Percentiles rank a stretch among this genome's conserved stretches.
These are phyloP conservation scores for Acer negundo DNA, from an alignment of 345 rosid species.

Conservation along the genomic window DNA sequence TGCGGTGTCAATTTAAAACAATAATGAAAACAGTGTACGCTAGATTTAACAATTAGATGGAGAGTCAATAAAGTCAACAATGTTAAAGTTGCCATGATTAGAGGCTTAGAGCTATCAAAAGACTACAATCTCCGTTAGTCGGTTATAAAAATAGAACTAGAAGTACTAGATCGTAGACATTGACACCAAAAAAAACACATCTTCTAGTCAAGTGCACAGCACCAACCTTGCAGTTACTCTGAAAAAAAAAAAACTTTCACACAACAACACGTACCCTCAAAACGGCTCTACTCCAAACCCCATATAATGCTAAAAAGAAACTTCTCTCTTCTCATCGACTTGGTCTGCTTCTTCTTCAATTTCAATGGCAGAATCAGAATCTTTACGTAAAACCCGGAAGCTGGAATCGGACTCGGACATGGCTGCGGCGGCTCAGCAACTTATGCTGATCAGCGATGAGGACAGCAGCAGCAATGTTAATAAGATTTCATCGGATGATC, in stretches of 20 bases:
- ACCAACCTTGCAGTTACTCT: constrained; percentile 30
- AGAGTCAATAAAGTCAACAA: not conserved
- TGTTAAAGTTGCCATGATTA: not conserved
- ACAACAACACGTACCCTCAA: constrained; percentile 10
- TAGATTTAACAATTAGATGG: not conserved
- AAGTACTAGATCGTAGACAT: not conserved
- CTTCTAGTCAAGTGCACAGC: constrained; percentile 31
- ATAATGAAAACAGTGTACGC: too few relatives aligned
- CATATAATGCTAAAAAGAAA: not conserved
- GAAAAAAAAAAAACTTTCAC: not conserved
- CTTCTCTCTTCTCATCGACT: not conserved
- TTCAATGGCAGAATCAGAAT: constrained; percentile 15
- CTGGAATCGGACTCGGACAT: constrained; percentile 29
- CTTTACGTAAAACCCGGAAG: constrained; percentile 2
- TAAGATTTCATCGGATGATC: not conserved
- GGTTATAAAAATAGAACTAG: not conserved
- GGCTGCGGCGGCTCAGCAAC: constrained; percentile 42
- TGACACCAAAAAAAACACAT: not conserved
- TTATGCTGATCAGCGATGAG: constrained; percentile 48
- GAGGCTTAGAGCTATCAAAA: not conserved
- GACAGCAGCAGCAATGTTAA: constrained; percentile 18
- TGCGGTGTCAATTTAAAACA: too few relatives aligned
- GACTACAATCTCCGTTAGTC: not conserved
- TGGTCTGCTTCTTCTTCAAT: not conserved
- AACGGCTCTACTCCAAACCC: constrained; percentile 22